A percentile compares a stretch with the other conserved stretches of the same genome.
These are phyloP conservation scores for Phytophthora tubulina DNA, from an alignment of 352 stramenopile species.

Conservation along the genomic window DNA sequence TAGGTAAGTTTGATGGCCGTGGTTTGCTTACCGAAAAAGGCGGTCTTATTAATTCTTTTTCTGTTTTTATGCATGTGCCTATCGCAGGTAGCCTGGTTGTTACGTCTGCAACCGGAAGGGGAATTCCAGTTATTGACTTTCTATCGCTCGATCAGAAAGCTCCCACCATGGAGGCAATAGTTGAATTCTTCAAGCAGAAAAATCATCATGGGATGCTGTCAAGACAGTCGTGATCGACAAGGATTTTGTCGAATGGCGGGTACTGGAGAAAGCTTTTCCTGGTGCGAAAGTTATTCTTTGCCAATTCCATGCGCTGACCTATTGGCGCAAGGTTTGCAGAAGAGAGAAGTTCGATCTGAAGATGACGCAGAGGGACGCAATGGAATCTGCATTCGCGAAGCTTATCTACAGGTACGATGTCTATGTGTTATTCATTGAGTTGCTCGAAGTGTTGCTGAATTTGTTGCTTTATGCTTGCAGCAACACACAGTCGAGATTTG, in stretches of 20 bases:
- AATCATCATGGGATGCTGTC: conserved; percentile 13
- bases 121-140: conserved; percentile 33
- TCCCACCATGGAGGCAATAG: conserved; percentile 14
- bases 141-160: conserved; percentile 30
- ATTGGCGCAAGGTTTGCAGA: conserved; percentile 14
- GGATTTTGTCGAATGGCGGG: conserved; percentile 24
- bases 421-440: background rate
- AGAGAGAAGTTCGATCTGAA: conserved; percentile 21
- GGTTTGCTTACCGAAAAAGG: too few relatives aligned
- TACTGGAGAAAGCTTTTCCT: conserved; percentile 9
- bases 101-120: conserved; percentile 27
- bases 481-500: background rate
- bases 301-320: conserved; percentile 17
- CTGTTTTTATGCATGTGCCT: too few relatives aligned
- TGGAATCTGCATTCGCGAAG: background rate
- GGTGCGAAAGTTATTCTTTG: conserved; percentile 13
- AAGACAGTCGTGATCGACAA: conserved; percentile 26
- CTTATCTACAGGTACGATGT: background rate
- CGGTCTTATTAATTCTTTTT: background rate
- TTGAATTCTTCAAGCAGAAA: conserved; percentile 31
- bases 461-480: background rate
- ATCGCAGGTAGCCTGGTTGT: conserved; percentile 28
- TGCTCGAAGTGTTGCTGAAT: background rate
- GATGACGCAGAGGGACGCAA: conserved; percentile 17
- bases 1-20: conserved; percentile 9